Evolutionary conservation across 352 stramenopile species (phyloP).

Genomic region (Phytopythium kandeliae): DNA sequence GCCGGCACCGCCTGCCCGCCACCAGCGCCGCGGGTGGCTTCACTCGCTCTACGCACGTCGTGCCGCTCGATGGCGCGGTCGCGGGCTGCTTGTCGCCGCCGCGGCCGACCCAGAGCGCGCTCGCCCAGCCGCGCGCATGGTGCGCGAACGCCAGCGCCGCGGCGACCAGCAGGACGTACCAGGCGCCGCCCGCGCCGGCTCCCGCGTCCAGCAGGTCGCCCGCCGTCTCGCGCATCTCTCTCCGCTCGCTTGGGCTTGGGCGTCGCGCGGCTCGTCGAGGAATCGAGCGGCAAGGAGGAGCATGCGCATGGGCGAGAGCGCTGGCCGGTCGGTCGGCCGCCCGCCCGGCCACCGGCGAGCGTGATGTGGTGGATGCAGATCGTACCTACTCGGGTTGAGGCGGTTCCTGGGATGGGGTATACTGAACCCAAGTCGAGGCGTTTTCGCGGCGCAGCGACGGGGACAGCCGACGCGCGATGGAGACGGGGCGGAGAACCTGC

Average conservation of each 20-base stretch:
- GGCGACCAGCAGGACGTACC: constrained; percentile 21
- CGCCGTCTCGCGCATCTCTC: background rate
- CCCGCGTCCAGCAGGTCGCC: constrained; percentile 7
- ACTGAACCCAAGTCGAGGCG: background rate
- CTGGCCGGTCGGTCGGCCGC: too few species aligned
- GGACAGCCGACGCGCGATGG: background rate
- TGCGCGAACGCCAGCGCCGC: constrained; percentile 13
- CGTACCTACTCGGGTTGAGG: background rate
- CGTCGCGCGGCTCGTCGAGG: constrained; percentile 3
- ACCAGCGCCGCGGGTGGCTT: too few species aligned
- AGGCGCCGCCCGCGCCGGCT: constrained; percentile 15
- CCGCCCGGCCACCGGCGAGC: too few species aligned
- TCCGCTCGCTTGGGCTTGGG: constrained; percentile 1
- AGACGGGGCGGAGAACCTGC: constrained; percentile 1
- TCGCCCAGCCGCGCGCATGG: constrained; percentile 2
- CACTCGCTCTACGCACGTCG: too few species aligned
- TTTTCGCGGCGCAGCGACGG: too few species aligned
- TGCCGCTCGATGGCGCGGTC: too few species aligned
- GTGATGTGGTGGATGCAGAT: background rate
- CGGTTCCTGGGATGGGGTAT: background rate
- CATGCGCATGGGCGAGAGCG: too few species aligned
- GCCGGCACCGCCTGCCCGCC: too few species aligned
- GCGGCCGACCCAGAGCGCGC: background rate
- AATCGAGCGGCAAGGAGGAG: background rate
- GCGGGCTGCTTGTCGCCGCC: too few species aligned